A percentile compares a stretch with the other conserved stretches of the same genome.
Evolutionary conservation across 306 rosid species (phyloP).

Genomic region (Lagenaria siceraria): DNA sequence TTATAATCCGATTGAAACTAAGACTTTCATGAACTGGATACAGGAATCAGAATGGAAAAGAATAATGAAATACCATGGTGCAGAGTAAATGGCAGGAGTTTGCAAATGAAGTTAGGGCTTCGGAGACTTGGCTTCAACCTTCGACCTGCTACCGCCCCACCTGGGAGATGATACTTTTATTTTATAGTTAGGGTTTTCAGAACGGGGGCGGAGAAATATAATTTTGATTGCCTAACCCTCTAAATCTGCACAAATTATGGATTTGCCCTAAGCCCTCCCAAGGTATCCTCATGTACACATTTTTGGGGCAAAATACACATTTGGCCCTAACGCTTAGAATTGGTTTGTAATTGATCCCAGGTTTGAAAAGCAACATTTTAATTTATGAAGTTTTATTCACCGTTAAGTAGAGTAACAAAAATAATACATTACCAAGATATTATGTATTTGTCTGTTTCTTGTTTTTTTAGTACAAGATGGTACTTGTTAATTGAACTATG

Average conservation of each 20-base stretch:
- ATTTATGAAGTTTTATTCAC: too few relatives aligned
- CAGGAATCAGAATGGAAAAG: background rate
- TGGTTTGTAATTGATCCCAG: too few relatives aligned
- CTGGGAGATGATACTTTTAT: background rate
- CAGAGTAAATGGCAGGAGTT: background rate
- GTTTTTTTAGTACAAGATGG: too few relatives aligned
- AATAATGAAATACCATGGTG: background rate
- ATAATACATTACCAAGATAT: too few relatives aligned
- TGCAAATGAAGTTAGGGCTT: background rate
- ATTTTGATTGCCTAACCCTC: background rate
- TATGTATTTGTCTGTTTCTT: too few relatives aligned
- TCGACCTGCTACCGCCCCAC: background rate
- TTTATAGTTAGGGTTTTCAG: slow-evolving; percentile 2
- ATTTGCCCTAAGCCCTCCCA: background rate
- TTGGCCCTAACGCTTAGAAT: too few relatives aligned
- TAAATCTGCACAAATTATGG: background rate
- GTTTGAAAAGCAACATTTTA: too few relatives aligned
- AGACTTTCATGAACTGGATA: background rate
- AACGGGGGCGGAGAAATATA: background rate
- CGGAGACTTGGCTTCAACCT: background rate
- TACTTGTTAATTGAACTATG: too few relatives aligned
- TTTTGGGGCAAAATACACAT: too few relatives aligned
- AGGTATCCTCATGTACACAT: too few relatives aligned
- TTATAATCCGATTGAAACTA: background rate
- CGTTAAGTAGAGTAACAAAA: too few relatives aligned